A percentile compares a stretch with the other conserved stretches of the same genome.
These are phyloP conservation scores for Boletus bicolor DNA, from an alignment of 768 basidiomycete genomes.

Conservation along the genomic window DNA sequence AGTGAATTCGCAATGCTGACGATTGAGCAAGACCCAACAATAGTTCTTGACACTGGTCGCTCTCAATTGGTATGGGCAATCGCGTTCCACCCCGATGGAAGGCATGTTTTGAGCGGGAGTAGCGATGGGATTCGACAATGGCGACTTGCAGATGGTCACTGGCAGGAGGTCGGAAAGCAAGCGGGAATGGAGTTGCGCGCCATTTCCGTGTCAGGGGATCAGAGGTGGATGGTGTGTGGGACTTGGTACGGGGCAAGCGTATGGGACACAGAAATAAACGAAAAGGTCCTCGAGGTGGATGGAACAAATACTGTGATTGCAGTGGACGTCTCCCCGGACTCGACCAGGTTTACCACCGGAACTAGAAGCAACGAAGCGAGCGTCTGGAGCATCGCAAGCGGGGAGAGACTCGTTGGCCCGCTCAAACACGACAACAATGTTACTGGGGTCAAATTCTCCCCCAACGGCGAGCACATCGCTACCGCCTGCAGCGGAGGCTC, in stretches of 20 bases:
- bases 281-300: neutral
- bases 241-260: neutral
- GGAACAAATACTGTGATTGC: fast-evolving
- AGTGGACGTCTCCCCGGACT: neutral
- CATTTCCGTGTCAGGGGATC: neutral
- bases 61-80: neutral
- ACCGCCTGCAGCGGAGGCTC: fast-evolving
- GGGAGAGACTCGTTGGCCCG: neutral
- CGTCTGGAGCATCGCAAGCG: neutral
- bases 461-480: neutral
- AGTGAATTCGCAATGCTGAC: neutral
- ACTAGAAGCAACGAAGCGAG: neutral
- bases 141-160: neutral
- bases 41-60: neutral
- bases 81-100: neutral
- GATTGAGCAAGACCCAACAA: neutral
- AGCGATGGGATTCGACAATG: neutral
- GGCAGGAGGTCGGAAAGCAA: neutral
- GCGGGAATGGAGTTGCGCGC: fast-evolving
- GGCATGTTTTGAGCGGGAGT: neutral
- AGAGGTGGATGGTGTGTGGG: neutral
- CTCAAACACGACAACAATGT: neutral
- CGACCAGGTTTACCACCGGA: neutral
- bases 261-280: neutral
- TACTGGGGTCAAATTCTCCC: neutral